Evolutionary conservation across 2,329 filamentous ascomycete genomes (phyloP).

Genomic region (Ophiocordyceps unilateralis): DNA sequence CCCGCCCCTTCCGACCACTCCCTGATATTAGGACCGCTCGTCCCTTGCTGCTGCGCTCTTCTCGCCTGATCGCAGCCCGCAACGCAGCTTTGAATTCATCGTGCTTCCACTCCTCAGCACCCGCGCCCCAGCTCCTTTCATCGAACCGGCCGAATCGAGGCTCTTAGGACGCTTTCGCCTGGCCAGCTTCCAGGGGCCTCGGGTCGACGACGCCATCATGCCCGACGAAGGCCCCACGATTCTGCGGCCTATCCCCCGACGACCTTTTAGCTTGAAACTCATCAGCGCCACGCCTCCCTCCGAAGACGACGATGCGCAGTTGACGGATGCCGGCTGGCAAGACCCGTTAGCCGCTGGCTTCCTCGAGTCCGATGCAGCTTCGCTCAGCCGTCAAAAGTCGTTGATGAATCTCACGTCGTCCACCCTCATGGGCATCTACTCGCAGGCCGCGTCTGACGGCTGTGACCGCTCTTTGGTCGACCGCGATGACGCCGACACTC

Average conservation of each 20-base stretch:
- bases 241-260: conserved; percentile 52
- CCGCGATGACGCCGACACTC: conserved; percentile 42
- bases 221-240: conserved; percentile 33
- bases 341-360: conserved; percentile 25
- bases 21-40: neutral
- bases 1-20: neutral
- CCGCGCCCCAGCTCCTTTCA: no score
- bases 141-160: no score
- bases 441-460: conserved; percentile 36
- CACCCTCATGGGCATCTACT: conserved; percentile 85
- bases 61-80: no score
- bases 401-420: conserved; percentile 76
- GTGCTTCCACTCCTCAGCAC: neutral
- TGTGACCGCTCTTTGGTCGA: no score
- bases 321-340: conserved; percentile 11
- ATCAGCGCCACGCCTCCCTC: conserved; percentile 26
- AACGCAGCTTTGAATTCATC: no score
- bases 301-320: conserved; percentile 7
- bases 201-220: conserved; percentile 9
- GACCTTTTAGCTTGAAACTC: conserved; percentile 47
- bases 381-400: conserved; percentile 55
- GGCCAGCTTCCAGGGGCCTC: no score
- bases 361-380: conserved; percentile 11
- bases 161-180: no score
- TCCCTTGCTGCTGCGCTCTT: no score